phyloP scores from a whole-genome alignment of 257 asterid genomes.

The Solanum pennellii region DNA sequence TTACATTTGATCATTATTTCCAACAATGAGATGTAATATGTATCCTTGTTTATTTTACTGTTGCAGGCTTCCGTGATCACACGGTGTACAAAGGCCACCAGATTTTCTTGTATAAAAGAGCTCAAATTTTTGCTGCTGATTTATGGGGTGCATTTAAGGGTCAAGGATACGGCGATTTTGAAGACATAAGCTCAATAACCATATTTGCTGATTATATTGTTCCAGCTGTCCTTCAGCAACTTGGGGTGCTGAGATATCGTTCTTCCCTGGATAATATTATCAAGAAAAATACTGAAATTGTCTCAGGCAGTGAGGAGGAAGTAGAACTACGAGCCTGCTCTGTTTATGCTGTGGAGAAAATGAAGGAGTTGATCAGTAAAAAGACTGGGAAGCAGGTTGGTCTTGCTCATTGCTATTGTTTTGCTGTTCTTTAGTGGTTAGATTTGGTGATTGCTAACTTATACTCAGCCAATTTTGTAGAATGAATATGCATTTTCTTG shows the following conservation, averaged over 20 bases:
- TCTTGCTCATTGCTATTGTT: neutral
- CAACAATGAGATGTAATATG: neutral
- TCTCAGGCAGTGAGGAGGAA: slow-evolving; percentile 93
- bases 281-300: slow-evolving; percentile 44
- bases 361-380: slow-evolving; percentile 48
- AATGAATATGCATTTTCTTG: neutral
- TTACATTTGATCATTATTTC: neutral
- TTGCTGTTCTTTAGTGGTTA: neutral
- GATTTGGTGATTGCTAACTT: neutral
- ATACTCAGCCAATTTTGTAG: neutral
- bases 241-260: slow-evolving; percentile 75
- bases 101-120: slow-evolving; percentile 90
- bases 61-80: slow-evolving; percentile 90
- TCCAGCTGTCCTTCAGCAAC: slow-evolving; percentile 89
- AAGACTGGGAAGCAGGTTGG: slow-evolving; percentile 75
- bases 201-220: slow-evolving; percentile 96
- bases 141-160: slow-evolving; percentile 99
- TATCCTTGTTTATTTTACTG: neutral
- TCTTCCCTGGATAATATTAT: slow-evolving; percentile 34
- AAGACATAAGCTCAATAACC: slow-evolving; percentile 61
- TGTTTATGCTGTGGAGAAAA: slow-evolving; percentile 83
- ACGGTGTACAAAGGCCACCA: slow-evolving; percentile 93
- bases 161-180: slow-evolving; percentile 73
- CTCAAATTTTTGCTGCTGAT: slow-evolving; percentile 96
- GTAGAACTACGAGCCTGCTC: slow-evolving; percentile 94